These are phyloP conservation scores for Durusdinium trenchii DNA, from an alignment of 73 alveolate genomes.

Conservation along the genomic window DNA sequence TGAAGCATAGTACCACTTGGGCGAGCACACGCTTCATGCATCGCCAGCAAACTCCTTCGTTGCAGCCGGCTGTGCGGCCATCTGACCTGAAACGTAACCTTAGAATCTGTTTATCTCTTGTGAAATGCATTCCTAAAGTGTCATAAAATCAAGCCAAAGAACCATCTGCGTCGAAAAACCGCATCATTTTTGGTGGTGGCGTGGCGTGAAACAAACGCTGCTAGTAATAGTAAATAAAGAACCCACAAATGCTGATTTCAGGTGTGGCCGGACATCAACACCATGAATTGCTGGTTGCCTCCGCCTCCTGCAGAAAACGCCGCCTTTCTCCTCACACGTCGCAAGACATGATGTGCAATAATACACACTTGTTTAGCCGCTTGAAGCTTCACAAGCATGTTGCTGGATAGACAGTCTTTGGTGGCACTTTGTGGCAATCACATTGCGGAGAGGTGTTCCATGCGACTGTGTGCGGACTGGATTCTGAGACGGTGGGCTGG, in stretches of 20 bases:
- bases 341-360: not conserved
- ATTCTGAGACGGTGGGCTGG: too few relatives aligned
- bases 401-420: not conserved
- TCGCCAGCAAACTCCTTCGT: slow-evolving; percentile 84
- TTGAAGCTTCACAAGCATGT: not conserved
- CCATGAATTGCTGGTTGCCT: not conserved
- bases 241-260: not conserved
- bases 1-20: not conserved
- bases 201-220: not conserved
- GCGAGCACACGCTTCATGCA: slow-evolving; percentile 69
- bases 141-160: too few relatives aligned
- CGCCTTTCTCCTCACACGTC: slow-evolving; percentile 37
- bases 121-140: too few relatives aligned
- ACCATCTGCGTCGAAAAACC: too few relatives aligned
- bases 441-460: too few relatives aligned
- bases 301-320: slow-evolving; percentile 61
- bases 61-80: slow-evolving; percentile 74
- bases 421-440: too few relatives aligned
- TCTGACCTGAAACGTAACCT: slow-evolving; percentile 7
- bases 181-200: not conserved
- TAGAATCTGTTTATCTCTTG: too few relatives aligned
- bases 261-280: not conserved
- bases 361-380: too few relatives aligned
- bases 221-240: not conserved
- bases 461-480: too few relatives aligned